Percentiles rank a stretch among this genome's conserved stretches.
phyloP scores from a whole-genome alignment of 2,329 filamentous ascomycete genomes.

The Penicillium sp. region DNA sequence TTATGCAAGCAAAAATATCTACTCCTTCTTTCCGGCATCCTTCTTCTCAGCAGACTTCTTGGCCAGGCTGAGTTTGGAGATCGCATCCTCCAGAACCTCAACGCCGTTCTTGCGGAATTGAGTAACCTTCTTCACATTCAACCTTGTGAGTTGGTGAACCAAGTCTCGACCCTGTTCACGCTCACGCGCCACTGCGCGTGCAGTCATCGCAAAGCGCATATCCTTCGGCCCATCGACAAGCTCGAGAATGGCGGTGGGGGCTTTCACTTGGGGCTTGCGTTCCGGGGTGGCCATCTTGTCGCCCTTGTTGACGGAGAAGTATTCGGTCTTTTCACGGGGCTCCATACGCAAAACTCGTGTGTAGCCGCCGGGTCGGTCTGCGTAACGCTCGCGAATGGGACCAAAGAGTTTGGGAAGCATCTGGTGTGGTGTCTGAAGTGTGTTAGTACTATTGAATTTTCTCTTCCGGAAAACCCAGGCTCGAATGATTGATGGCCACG shows the following conservation, averaged over 20 bases:
- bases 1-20: background rate
- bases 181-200: conserved; percentile 72
- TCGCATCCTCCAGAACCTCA: conserved; percentile 64
- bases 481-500: background rate
- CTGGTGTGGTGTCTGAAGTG: conserved; percentile 40
- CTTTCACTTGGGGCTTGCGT: conserved; percentile 67
- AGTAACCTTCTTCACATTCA: conserved; percentile 84
- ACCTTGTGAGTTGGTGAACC: conserved; percentile 69
- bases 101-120: conserved; percentile 69
- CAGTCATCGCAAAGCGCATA: conserved; percentile 92
- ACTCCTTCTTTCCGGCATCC: conserved; percentile 14
- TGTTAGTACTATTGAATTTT: conserved; percentile 5
- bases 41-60: conserved; percentile 30
- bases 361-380: conserved; percentile 80
- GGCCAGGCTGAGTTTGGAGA: conserved; percentile 58
- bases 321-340: conserved; percentile 63
- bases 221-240: conserved; percentile 93
- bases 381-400: conserved; percentile 76
- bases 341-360: conserved; percentile 92
- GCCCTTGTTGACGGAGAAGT: conserved; percentile 19
- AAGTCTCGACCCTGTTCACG: conserved; percentile 54
- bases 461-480: background rate
- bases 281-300: conserved; percentile 16
- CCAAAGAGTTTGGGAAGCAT: conserved; percentile 83
- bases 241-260: conserved; percentile 85